A percentile compares a stretch with the other conserved stretches of the same genome.
Evolutionary conservation across 2,329 filamentous ascomycete genomes (phyloP).

Genomic region (Epichloe glyceriae): DNA sequence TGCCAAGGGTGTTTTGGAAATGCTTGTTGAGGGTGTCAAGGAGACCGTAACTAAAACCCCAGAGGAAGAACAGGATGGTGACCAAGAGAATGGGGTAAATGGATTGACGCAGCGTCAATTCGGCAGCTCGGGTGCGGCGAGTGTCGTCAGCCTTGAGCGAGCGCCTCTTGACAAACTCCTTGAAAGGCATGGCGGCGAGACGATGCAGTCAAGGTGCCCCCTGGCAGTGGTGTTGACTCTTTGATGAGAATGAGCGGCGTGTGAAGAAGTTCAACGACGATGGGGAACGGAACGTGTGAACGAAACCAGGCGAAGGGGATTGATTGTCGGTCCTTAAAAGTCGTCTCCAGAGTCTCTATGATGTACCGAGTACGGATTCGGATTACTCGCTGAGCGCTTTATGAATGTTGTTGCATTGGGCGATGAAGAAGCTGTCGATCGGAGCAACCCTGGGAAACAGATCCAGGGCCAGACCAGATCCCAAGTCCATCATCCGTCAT

Average conservation of each 20-base stretch:
- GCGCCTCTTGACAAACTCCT: conserved; percentile 30
- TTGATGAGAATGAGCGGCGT: background rate
- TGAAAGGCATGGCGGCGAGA: conserved; percentile 24
- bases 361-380: background rate
- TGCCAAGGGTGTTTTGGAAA: conserved; percentile 32
- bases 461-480: background rate
- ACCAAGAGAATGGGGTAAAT: conserved; percentile 50
- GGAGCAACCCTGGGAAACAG: background rate
- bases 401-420: background rate
- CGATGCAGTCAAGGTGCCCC: background rate
- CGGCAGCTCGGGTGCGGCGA: conserved; percentile 28
- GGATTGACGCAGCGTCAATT: conserved; percentile 54
- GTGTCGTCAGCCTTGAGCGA: conserved; percentile 31
- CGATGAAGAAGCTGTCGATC: background rate
- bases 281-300: background rate
- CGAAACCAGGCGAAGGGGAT: background rate
- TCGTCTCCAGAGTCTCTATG: background rate
- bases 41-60: conserved; percentile 33
- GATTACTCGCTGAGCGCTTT: background rate
- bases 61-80: conserved; percentile 33
- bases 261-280: background rate
- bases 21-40: conserved; percentile 37
- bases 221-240: background rate
- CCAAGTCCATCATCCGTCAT: background rate
- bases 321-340: background rate